A percentile compares a stretch with the other conserved stretches of the same genome.
phyloP scores from a whole-genome alignment of 106 monocot genomes.

The Alisma plantagoaquatica region DNA sequence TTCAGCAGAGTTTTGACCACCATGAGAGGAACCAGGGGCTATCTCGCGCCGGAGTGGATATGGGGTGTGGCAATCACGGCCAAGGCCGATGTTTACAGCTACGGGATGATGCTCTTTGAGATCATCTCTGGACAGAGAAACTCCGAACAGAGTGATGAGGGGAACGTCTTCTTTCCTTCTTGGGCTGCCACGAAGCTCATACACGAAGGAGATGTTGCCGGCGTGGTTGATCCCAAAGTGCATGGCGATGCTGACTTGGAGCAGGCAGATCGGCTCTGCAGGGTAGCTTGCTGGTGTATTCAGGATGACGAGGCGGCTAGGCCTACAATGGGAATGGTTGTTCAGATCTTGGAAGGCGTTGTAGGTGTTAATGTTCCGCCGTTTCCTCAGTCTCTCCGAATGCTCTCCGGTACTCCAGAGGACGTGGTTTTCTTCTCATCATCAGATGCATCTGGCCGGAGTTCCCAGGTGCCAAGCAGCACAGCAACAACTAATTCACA shows the following conservation, averaged over 20 bases:
- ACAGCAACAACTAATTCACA: no score
- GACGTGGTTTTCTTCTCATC: constrained; percentile 5
- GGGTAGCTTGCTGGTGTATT: constrained; percentile 11
- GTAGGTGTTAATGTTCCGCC: constrained; percentile 9
- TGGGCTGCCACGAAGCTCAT: constrained; percentile 6
- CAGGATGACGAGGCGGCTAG: constrained; percentile 13
- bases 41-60: constrained; percentile 16
- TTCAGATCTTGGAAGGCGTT: constrained; percentile 14
- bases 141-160: constrained; percentile 10
- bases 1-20: constrained; percentile 17
- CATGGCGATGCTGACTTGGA: not conserved
- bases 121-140: constrained; percentile 14
- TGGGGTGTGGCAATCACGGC: constrained; percentile 6
- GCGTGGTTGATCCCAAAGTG: constrained; percentile 8
- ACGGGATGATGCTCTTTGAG: constrained; percentile 19
- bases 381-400: constrained; percentile 2
- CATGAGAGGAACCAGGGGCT: constrained; percentile 14
- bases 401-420: constrained; percentile 1
- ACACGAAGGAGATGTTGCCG: not conserved
- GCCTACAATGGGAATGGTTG: constrained; percentile 10
- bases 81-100: constrained; percentile 19
- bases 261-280: constrained; percentile 1
- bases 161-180: constrained; percentile 8
- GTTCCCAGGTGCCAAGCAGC: constrained; percentile 2
- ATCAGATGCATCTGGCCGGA: not conserved